phyloP scores from a whole-genome alignment of 2,329 filamentous ascomycete genomes.

The Fusarium buharicum region DNA sequence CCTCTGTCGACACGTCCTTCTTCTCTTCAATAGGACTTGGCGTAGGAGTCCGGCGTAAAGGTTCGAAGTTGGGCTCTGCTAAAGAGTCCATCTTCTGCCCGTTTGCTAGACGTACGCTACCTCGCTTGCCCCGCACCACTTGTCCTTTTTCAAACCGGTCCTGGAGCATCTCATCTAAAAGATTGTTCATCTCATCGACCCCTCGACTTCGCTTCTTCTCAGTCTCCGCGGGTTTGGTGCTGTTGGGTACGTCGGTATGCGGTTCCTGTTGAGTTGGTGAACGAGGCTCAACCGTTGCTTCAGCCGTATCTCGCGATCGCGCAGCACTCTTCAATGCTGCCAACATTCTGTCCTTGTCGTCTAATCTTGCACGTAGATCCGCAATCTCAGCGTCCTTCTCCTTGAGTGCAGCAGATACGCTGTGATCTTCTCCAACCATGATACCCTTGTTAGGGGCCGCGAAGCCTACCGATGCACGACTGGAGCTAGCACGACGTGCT shows the following conservation, averaged over 20 bases:
- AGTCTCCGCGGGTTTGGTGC: conserved; percentile 24
- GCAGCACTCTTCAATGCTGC: conserved; percentile 85
- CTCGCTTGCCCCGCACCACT: conserved; percentile 72
- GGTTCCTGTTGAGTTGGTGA: conserved; percentile 40
- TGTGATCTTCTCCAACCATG: conserved; percentile 82
- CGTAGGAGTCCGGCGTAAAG: conserved; percentile 53
- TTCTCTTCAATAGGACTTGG: conserved; percentile 39
- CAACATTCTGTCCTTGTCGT: conserved; percentile 96
- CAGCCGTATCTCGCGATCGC: conserved; percentile 84
- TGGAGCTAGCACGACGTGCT: conserved; percentile 88
- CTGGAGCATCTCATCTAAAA: conserved; percentile 96
- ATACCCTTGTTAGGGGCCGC: conserved; percentile 68
- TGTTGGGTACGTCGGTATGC: conserved; percentile 22
- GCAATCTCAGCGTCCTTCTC: conserved; percentile 95
- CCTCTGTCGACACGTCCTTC: conserved; percentile 36
- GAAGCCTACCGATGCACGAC: conserved; percentile 81
- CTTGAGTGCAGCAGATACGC: conserved; percentile 75
- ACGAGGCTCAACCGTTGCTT: conserved; percentile 57
- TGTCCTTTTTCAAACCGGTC: conserved; percentile 83
- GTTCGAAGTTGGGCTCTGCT: conserved; percentile 53
- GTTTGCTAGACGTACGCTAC: conserved; percentile 70
- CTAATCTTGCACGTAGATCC: conserved; percentile 86
- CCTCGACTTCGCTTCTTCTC: conserved; percentile 70
- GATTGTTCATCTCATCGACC: conserved; percentile 91
- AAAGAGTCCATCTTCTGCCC: conserved; percentile 55